Conservation (phyloP, 208 protist genomes). For the Acanthamoeba castellanii region DNA sequence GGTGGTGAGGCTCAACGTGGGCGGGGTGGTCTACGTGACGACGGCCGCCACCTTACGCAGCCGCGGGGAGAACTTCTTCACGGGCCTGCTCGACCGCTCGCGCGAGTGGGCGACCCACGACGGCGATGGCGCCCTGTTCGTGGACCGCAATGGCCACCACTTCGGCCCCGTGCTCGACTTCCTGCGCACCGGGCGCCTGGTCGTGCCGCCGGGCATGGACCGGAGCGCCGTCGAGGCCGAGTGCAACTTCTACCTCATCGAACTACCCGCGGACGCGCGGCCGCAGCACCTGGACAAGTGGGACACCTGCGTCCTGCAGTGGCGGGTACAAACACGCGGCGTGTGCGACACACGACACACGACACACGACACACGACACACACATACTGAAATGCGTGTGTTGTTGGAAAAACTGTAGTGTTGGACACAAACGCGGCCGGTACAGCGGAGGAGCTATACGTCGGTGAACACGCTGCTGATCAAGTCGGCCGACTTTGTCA, state of each 20-base stretch:
- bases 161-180: slow-evolving; percentile 28
- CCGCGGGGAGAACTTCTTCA: slow-evolving; percentile 39
- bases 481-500: slow-evolving; percentile 26
- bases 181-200: background rate
- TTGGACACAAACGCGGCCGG: background rate
- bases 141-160: slow-evolving; percentile 31
- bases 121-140: slow-evolving; percentile 13
- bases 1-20: slow-evolving; percentile 37
- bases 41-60: background rate
- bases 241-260: slow-evolving; percentile 25
- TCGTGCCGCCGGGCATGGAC: background rate
- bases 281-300: slow-evolving; percentile 15
- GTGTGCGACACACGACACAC: too few relatives aligned
- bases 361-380: too few relatives aligned
- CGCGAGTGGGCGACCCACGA: background rate
- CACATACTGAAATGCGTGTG: background rate
- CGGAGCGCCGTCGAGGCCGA: background rate
- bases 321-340: slow-evolving; percentile 5
- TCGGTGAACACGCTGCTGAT: background rate
- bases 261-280: background rate
- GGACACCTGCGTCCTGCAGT: background rate
- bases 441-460: background rate
- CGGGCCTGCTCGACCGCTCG: background rate
- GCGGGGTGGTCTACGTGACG: slow-evolving; percentile 11
- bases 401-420: background rate